These are phyloP conservation scores for Simplicillium aogashimaense DNA, from an alignment of 2,329 filamentous ascomycete species.

Conservation along the genomic window DNA sequence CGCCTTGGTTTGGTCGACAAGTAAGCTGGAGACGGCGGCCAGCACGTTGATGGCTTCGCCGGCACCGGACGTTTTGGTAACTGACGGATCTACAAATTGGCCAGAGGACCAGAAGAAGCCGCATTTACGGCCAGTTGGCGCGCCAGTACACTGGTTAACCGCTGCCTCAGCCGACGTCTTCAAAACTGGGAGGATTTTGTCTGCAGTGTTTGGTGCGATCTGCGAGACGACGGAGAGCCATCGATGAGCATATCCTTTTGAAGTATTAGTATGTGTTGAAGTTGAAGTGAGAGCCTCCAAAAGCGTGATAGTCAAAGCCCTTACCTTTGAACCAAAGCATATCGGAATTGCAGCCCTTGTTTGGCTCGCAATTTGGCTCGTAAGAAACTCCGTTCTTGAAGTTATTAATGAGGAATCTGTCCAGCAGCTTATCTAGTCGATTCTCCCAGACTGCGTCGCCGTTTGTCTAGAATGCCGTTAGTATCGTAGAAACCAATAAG, in stretches of 20 bases:
- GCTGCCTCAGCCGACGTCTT: conserved; percentile 48
- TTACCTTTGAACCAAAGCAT: conserved; percentile 57
- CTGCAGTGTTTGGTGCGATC: conserved; percentile 49
- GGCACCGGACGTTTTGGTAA: conserved; percentile 44
- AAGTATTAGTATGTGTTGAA: neutral
- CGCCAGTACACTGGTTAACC: conserved; percentile 52
- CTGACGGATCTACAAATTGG: conserved; percentile 45
- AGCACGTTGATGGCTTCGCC: conserved; percentile 46
- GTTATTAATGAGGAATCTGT: conserved; percentile 37
- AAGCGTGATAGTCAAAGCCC: neutral
- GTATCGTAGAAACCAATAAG: too few relatives aligned
- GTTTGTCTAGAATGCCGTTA: conserved; percentile 31
- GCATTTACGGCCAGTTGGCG: conserved; percentile 47
- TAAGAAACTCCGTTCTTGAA: conserved; percentile 49
- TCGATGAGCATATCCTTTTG: conserved; percentile 48
- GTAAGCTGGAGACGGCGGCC: conserved; percentile 41
- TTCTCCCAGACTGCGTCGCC: conserved; percentile 41
- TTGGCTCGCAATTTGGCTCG: conserved; percentile 56
- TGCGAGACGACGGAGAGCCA: conserved; percentile 54
- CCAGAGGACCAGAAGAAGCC: conserved; percentile 43
- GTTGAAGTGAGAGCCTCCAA: too few relatives aligned
- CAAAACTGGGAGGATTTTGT: conserved; percentile 47
- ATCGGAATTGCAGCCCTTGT: conserved; percentile 54
- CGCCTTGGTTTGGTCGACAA: conserved; percentile 32
- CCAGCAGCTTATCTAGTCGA: conserved; percentile 44